Evolutionary conservation across 768 basidiomycete genomes (phyloP).

Genomic region (Tylopilus vinaceipallidus): DNA sequence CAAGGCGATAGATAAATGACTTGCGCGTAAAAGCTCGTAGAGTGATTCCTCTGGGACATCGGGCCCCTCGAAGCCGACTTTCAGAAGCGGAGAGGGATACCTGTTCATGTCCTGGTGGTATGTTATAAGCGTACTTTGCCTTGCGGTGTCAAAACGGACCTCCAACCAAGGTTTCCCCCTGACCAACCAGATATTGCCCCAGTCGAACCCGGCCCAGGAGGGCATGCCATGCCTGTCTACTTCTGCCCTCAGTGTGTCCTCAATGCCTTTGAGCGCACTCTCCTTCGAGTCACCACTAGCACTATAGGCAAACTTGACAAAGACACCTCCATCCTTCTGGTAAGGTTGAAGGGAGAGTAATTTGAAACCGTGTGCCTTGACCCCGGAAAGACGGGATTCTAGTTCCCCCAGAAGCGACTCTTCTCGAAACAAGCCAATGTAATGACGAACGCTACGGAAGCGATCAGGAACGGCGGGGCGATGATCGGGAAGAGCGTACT

Average conservation of each 20-base stretch:
- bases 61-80: constrained; percentile 85
- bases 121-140: background rate
- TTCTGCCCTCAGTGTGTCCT: constrained; percentile 45
- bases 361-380: constrained; percentile 56
- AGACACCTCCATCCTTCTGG: constrained; percentile 83
- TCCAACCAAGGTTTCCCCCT: constrained; percentile 81
- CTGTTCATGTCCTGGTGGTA: constrained; percentile 73
- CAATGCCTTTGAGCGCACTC: constrained; percentile 45
- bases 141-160: constrained; percentile 38
- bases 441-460: constrained; percentile 57
- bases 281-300: constrained; percentile 32
- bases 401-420: constrained; percentile 55
- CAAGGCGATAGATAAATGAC: constrained; percentile 21
- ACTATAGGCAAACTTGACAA: constrained; percentile 68
- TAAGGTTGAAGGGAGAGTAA: constrained; percentile 64
- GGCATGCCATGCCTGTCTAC: constrained; percentile 50
- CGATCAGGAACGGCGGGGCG: constrained; percentile 2
- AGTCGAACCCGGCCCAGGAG: constrained; percentile 56
- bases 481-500: constrained; percentile 45
- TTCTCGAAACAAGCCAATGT: constrained; percentile 58
- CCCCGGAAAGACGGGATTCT: constrained; percentile 43
- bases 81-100: constrained; percentile 70
- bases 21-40: constrained; percentile 75
- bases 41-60: constrained; percentile 79
- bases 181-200: constrained; percentile 66